These are phyloP conservation scores for Lactifluus hygrophoroides DNA, from an alignment of 768 basidiomycete species.

Conservation along the genomic window DNA sequence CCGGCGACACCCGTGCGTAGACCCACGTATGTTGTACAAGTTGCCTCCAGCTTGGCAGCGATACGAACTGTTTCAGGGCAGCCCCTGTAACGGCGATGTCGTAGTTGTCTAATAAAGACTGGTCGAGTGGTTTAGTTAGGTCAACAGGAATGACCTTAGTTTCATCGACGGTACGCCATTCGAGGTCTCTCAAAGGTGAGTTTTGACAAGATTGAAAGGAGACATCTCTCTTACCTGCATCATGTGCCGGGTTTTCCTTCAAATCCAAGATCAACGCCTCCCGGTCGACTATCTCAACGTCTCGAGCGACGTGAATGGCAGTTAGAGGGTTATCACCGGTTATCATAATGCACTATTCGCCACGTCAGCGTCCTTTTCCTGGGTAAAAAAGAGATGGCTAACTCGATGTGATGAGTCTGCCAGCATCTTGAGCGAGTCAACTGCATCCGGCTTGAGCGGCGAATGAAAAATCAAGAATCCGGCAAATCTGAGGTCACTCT, in stretches of 20 bases:
- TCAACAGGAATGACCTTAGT: constrained; percentile 80
- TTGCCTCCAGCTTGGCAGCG: constrained; percentile 58
- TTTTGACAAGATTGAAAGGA: constrained; percentile 4
- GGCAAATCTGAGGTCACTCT: constrained; percentile 72
- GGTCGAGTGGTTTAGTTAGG: constrained; percentile 70
- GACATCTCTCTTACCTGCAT: constrained; percentile 43
- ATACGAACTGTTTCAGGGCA: constrained; percentile 82
- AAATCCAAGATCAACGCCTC: constrained; percentile 89
- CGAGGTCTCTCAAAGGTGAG: constrained; percentile 46
- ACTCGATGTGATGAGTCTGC: constrained; percentile 95
- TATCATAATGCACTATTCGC: constrained; percentile 88
- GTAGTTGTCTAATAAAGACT: constrained; percentile 69
- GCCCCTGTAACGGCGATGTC: constrained; percentile 96
- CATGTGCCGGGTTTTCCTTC: constrained; percentile 66
- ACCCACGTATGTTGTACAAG: constrained; percentile 97
- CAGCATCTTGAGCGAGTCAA: constrained; percentile 86
- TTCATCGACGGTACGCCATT: constrained; percentile 94
- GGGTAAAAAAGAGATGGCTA: constrained; percentile 27
- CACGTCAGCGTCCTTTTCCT: constrained; percentile 9
- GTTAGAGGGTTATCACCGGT: constrained; percentile 98
- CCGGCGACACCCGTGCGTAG: constrained; percentile 93
- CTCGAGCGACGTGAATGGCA: constrained; percentile 89
- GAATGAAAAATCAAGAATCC: constrained; percentile 99
- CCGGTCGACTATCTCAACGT: constrained; percentile 96
- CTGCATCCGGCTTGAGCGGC: constrained; percentile 89